Percentiles rank a stretch among this genome's conserved stretches.
Evolutionary conservation across 371 early-diverging fungal species (phyloP).

Genomic region (Rhizopus sp.): DNA sequence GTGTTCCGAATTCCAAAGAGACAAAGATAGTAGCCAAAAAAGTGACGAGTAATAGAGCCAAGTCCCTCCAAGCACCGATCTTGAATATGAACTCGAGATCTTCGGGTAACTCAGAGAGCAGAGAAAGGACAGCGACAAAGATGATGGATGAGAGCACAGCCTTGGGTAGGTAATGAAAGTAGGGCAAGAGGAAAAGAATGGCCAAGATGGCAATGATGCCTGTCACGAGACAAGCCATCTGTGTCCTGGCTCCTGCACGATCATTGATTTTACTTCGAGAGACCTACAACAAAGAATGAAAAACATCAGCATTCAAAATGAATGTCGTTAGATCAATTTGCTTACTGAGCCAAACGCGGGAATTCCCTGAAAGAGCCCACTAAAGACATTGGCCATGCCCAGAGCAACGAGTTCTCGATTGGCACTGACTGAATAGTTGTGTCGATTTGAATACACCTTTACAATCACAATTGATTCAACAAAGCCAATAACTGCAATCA

Average conservation of each 20-base stretch:
- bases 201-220: slow-evolving; percentile 76
- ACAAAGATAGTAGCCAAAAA: slow-evolving; percentile 82
- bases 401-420: slow-evolving; percentile 95
- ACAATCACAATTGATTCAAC: slow-evolving; percentile 93
- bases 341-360: slow-evolving; percentile 87
- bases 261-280: slow-evolving; percentile 90
- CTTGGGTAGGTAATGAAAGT: slow-evolving; percentile 85
- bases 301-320: not conserved
- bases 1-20: slow-evolving; percentile 89
- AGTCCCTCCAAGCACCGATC: slow-evolving; percentile 86
- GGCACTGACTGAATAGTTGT: slow-evolving; percentile 87
- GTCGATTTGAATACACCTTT: slow-evolving; percentile 84
- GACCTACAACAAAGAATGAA: slow-evolving; percentile 38
- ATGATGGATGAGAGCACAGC: slow-evolving; percentile 86
- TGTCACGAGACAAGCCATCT: slow-evolving; percentile 83
- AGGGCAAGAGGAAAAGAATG: slow-evolving; percentile 75
- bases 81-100: slow-evolving; percentile 82
- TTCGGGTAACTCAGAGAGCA: slow-evolving; percentile 79
- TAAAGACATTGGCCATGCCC: slow-evolving; percentile 81
- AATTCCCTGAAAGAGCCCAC: slow-evolving; percentile 81
- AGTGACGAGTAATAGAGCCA: slow-evolving; percentile 76
- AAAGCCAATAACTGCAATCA: slow-evolving; percentile 92
- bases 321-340: not conserved
- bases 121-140: slow-evolving; percentile 79
- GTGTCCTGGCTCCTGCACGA: slow-evolving; percentile 87